A percentile compares a stretch with the other conserved stretches of the same genome.
Conservation (phyloP, 2,329 filamentous ascomycete species). For the Juglanconis oblonga region DNA sequence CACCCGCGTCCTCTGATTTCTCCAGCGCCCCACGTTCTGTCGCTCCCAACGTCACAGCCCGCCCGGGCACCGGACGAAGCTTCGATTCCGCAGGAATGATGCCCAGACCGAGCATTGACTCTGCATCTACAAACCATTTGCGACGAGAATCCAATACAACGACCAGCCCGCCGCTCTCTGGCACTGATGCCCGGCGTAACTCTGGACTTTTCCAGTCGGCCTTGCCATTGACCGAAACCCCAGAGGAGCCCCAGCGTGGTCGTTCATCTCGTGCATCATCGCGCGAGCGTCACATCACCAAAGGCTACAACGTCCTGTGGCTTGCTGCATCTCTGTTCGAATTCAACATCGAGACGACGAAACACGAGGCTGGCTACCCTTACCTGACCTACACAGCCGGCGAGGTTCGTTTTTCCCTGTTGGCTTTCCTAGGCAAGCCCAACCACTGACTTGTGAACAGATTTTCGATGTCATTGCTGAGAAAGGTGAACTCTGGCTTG, state of each 20-base stretch:
- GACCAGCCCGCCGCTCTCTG: constrained; percentile 47
- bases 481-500: constrained; percentile 96
- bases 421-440: not conserved
- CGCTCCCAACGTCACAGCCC: constrained; percentile 40
- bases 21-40: constrained; percentile 47
- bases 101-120: constrained; percentile 52
- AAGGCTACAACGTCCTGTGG: constrained; percentile 75
- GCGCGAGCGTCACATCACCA: constrained; percentile 50
- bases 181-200: constrained; percentile 52
- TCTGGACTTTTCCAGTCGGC: constrained; percentile 85
- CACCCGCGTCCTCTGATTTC: constrained; percentile 54
- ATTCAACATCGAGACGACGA: constrained; percentile 91
- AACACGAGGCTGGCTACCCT: constrained; percentile 90
- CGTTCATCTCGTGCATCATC: constrained; percentile 57
- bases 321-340: constrained; percentile 92
- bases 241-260: constrained; percentile 45
- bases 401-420: constrained; percentile 57
- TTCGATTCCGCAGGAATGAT: constrained; percentile 48
- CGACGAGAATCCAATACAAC: constrained; percentile 54
- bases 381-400: constrained; percentile 95
- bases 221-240: constrained; percentile 71
- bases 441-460: constrained; percentile 32
- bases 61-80: constrained; percentile 60
- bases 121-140: constrained; percentile 19
- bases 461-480: constrained; percentile 92